Percentiles rank a stretch among this genome's conserved stretches.
These are phyloP conservation scores for Xylariaceae sp. DNA, from an alignment of 2,329 filamentous ascomycete species.

Conservation along the genomic window DNA sequence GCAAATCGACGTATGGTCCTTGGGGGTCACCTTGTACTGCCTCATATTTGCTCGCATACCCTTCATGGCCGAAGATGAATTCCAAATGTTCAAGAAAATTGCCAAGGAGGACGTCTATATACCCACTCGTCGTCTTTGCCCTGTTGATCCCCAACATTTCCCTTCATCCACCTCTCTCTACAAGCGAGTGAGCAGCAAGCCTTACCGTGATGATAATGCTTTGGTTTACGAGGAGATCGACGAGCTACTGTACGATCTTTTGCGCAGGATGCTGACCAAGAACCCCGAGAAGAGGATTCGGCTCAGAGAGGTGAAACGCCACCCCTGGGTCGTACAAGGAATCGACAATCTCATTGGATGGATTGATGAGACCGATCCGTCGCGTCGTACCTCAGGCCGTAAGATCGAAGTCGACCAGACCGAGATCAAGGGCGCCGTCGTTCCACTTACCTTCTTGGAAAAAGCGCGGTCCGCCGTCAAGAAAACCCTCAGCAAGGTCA, in stretches of 20 bases:
- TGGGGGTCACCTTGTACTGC: slow-evolving; percentile 94
- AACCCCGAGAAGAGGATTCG: slow-evolving; percentile 86
- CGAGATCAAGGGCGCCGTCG: slow-evolving; percentile 86
- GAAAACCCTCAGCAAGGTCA: slow-evolving; percentile 61
- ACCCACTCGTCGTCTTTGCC: slow-evolving; percentile 74
- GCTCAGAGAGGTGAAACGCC: slow-evolving; percentile 86
- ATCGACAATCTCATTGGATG: slow-evolving; percentile 71
- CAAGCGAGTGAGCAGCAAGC: slow-evolving; percentile 55
- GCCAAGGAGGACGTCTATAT: slow-evolving; percentile 92
- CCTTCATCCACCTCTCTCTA: slow-evolving; percentile 51
- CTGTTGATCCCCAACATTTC: slow-evolving; percentile 59
- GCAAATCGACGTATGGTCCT: slow-evolving; percentile 95
- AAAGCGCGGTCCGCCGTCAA: slow-evolving; percentile 75
- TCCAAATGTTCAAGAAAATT: slow-evolving; percentile 85
- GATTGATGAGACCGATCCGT: slow-evolving; percentile 93
- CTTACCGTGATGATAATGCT: slow-evolving; percentile 72
- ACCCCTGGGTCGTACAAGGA: slow-evolving; percentile 83
- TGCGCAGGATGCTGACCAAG: slow-evolving; percentile 78
- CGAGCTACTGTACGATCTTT: slow-evolving; percentile 71
- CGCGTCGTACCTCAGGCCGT: slow-evolving; percentile 69
- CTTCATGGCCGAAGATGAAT: slow-evolving; percentile 88
- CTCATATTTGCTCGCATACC: slow-evolving; percentile 91
- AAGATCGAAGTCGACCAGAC: slow-evolving; percentile 89
- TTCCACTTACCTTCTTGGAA: slow-evolving; percentile 83
- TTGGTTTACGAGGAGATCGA: slow-evolving; percentile 84